Evolutionary conservation across 805 yeast species (phyloP).

Genomic region (Candida glaebosa): DNA sequence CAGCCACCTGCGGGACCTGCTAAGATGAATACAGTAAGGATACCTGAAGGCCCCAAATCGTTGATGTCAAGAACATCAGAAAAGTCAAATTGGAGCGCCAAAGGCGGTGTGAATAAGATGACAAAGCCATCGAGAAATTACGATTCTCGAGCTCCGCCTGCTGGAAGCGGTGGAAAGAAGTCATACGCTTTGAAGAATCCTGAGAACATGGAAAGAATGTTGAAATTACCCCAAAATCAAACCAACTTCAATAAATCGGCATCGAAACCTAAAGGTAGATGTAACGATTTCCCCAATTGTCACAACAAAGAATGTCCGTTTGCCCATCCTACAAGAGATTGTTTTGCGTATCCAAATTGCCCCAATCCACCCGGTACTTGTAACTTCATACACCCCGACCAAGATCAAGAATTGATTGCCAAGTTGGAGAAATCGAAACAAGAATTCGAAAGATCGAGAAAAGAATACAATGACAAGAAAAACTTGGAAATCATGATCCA

Average conservation of each 20-base stretch:
- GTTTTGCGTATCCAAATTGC: constrained; percentile 76
- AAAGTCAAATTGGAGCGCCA: constrained; percentile 1
- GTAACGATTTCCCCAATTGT: constrained; percentile 71
- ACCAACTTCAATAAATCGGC: constrained; percentile 31
- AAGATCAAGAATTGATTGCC: constrained; percentile 70
- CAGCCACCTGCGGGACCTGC: not conserved
- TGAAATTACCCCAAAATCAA: constrained; percentile 29
- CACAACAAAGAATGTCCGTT: constrained; percentile 63
- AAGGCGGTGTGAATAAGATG: not conserved
- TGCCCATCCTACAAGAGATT: constrained; percentile 76
- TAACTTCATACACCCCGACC: constrained; percentile 77
- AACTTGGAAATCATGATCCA: constrained; percentile 11
- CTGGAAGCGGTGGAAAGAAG: constrained; percentile 19
- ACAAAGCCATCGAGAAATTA: constrained; percentile 3
- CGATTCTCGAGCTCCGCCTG: constrained; percentile 11
- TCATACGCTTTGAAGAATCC: constrained; percentile 36
- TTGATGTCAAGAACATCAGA: constrained; percentile 2
- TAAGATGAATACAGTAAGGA: not conserved
- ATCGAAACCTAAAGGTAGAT: constrained; percentile 56
- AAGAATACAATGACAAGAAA: constrained; percentile 45
- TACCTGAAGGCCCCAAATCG: constrained; percentile 5
- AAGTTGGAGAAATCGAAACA: constrained; percentile 62
- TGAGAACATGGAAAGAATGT: constrained; percentile 39
- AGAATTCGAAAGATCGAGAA: constrained; percentile 50
- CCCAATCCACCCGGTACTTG: constrained; percentile 80